Evolutionary conservation across 495 filamentous ascomycete genomes (phyloP).

Genomic region (Lasiosphaeris hirsuta): DNA sequence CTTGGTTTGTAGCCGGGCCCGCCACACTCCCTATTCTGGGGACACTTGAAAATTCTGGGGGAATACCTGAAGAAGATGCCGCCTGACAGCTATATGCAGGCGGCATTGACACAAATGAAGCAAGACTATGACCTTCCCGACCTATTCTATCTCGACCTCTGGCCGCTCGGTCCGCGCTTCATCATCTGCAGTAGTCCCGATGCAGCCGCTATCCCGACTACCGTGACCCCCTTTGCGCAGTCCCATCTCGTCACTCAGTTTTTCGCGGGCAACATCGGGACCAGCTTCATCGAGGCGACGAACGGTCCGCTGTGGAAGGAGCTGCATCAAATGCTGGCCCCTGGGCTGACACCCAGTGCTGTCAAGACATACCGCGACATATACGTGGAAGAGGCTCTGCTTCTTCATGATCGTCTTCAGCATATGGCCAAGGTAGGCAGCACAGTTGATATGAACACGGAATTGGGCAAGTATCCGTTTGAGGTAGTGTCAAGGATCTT

Average conservation of each 20-base stretch:
- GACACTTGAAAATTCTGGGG: conserved; percentile 8
- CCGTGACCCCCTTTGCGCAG: conserved; percentile 10
- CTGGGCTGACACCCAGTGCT: conserved; percentile 15
- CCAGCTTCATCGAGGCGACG: conserved; percentile 14
- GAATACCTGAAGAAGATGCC: conserved; percentile 6
- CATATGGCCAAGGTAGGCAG: conserved; percentile 1
- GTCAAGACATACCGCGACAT: conserved; percentile 12
- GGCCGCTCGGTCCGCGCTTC: conserved; percentile 22
- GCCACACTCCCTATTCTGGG: conserved; percentile 3
- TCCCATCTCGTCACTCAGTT: conserved; percentile 5
- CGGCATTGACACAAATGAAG: conserved; percentile 10
- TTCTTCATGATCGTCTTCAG: conserved; percentile 14
- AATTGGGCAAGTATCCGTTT: conserved; percentile 11
- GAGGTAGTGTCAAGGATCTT: conserved; percentile 19
- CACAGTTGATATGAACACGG: conserved; percentile 5
- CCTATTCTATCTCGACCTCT: conserved; percentile 26
- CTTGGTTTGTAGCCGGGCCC: background rate
- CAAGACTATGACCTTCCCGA: conserved; percentile 22
- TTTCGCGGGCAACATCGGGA: conserved; percentile 8
- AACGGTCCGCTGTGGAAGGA: conserved; percentile 25
- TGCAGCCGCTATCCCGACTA: conserved; percentile 15
- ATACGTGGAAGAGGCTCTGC: conserved; percentile 18
- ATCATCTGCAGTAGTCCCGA: conserved; percentile 20
- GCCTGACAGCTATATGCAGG: background rate
- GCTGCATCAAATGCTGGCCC: conserved; percentile 25